These are phyloP conservation scores for Trypanosoma conorhini DNA, from an alignment of 208 protist species.

Conservation along the genomic window DNA sequence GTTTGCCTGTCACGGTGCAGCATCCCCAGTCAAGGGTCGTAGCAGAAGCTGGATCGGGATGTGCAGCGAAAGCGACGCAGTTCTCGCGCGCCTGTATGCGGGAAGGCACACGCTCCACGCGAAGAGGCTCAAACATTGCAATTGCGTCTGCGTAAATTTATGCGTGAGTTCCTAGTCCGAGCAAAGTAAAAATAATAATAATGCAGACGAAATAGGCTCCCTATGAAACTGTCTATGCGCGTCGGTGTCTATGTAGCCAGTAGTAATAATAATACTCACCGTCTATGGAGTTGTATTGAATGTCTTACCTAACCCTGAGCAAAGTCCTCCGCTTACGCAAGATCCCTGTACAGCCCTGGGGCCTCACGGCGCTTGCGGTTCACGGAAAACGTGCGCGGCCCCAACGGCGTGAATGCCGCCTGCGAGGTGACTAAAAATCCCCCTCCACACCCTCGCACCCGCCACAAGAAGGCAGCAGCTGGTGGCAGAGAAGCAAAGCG, in stretches of 20 bases:
- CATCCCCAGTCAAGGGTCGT: constrained; percentile 10
- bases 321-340: too few species aligned
- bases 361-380: too few species aligned
- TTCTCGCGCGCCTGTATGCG: constrained; percentile 14
- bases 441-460: too few species aligned
- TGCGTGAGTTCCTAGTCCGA: neutral
- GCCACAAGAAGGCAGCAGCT: too few species aligned
- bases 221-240: neutral
- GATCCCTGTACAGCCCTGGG: too few species aligned
- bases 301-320: too few species aligned
- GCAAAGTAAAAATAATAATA: constrained; percentile 1
- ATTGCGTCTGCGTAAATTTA: neutral
- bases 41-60: constrained; percentile 5
- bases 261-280: too few species aligned
- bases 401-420: too few species aligned
- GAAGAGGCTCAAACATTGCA: constrained; percentile 30
- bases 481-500: too few species aligned
- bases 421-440: too few species aligned
- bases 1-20: constrained; percentile 15
- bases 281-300: neutral
- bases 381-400: too few species aligned
- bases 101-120: constrained; percentile 27
- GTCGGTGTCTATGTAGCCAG: neutral
- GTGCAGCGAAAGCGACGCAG: constrained; percentile 21
- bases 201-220: neutral